Conservation (phyloP, 2,329 filamentous ascomycete species). For the Xylaria polymorpha region DNA sequence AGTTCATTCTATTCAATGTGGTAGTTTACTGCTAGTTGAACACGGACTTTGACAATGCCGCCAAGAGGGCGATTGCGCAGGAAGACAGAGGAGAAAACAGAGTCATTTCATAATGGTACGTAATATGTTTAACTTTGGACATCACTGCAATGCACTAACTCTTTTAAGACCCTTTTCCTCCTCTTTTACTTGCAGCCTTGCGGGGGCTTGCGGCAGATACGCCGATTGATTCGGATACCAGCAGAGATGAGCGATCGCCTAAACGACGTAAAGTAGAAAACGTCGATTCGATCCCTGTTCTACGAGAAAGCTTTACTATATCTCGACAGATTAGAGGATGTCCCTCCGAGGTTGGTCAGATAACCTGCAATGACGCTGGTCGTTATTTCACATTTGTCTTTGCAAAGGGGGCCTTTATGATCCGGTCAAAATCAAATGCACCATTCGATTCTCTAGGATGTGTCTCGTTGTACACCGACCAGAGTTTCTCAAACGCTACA, state of each 20-base stretch:
- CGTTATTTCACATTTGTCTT: conserved; percentile 36
- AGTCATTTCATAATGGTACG: conserved; percentile 20
- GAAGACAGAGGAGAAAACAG: background rate
- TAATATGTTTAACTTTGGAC: background rate
- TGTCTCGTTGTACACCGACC: conserved; percentile 34
- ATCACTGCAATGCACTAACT: conserved; percentile 16
- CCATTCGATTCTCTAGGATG: conserved; percentile 32
- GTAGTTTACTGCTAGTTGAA: background rate
- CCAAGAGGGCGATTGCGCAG: background rate
- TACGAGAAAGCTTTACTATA: conserved; percentile 39
- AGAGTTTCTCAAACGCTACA: conserved; percentile 28
- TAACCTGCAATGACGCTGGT: conserved; percentile 36
- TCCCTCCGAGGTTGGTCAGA: background rate
- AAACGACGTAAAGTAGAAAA: conserved; percentile 43
- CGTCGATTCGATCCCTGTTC: conserved; percentile 41
- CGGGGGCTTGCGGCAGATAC: conserved; percentile 3
- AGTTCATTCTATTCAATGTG: background rate
- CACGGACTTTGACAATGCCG: background rate
- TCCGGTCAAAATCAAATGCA: conserved; percentile 33
- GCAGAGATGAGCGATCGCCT: conserved; percentile 27
- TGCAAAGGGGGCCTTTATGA: conserved; percentile 10
- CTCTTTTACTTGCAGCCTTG: conserved; percentile 19
- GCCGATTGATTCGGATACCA: conserved; percentile 7
- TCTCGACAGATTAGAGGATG: conserved; percentile 28
- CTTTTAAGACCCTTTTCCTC: conserved; percentile 30